Base-by-base conservation (phyloP, 2,329 filamentous ascomycete genomes). In the Scedosporium minutisporum region DNA sequence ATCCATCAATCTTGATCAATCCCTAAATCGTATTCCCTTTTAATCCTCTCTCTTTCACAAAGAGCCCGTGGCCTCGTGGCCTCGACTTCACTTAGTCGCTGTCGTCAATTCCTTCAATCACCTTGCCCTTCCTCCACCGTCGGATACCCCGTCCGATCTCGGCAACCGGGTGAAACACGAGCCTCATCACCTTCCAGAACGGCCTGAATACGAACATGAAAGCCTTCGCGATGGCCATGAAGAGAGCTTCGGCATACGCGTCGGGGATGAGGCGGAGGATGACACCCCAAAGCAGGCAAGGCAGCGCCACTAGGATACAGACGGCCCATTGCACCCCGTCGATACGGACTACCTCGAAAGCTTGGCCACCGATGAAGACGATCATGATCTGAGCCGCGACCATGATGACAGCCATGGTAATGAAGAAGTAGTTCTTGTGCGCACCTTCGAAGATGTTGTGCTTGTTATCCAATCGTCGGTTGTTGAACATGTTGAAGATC, bases 401-500 rank as follows among this genome's bases (percentile, higher is more conserved):
- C 76, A 86, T 87, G 67, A 86, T 73, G 53, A 73, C 68, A 63
- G 81, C 83, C 68, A 87, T 85, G 46, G 75, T 70, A 51, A 86
- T 77, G 68, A 86, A 87, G 72, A 84, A 84, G 64, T 72, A 75
- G 69, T 86, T 86, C 61, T 77, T 77, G 64, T 78, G 75, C 3
- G 86, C 71, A 7, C 83, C 83, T 67, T 85, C 80, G 61, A 87
- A 80, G 48, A 87, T 80, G 67, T 86, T 86, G 73, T 87, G 79
- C 64, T 80, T 79, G 72, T 86, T 86, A 68, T 87, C 84, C 0
- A 87, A 75, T 46, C 84, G 82, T 33, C 85, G 80, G 69, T 84
- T 85, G 73, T 87, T 88, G 75, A 86, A 82, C 71, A 86, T 80
- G 71, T 88, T 88, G 76, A 88, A 89, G 65, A 89, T 87, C 68